Evolutionary conservation across 495 filamentous ascomycete species (phyloP).

Genomic region (Hypomontagnella submonticulosa): DNA sequence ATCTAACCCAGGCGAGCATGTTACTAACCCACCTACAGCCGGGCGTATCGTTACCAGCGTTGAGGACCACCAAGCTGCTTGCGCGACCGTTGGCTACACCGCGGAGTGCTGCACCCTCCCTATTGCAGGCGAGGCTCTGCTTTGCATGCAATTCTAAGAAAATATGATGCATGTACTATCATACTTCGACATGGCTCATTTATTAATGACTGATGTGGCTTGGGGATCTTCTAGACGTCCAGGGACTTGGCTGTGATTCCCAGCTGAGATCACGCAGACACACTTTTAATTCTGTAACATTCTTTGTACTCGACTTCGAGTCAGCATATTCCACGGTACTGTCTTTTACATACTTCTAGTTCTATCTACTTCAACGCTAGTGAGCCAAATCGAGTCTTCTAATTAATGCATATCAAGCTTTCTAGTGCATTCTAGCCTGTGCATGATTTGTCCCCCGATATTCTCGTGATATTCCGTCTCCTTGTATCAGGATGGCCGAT

Average conservation of each 20-base stretch:
- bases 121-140: slow-evolving; percentile 19
- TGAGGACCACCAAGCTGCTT: slow-evolving; percentile 19
- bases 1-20: neutral
- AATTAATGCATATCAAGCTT: too few species aligned
- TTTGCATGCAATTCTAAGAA: slow-evolving; percentile 30
- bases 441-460: too few species aligned
- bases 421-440: too few species aligned
- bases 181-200: slow-evolving; percentile 15
- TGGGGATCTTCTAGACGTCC: slow-evolving; percentile 27
- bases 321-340: slow-evolving; percentile 27
- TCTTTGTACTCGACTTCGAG: slow-evolving; percentile 28
- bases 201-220: slow-evolving; percentile 16
- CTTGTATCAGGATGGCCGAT: too few species aligned
- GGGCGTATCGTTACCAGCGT: slow-evolving; percentile 22
- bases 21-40: slow-evolving; percentile 26
- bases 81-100: slow-evolving; percentile 24
- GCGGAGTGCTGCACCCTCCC: slow-evolving; percentile 35
- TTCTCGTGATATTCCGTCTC: too few species aligned
- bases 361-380: neutral
- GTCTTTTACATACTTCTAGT: slow-evolving; percentile 33
- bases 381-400: too few species aligned
- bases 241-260: neutral
- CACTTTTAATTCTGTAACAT: slow-evolving; percentile 32
- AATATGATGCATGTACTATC: neutral
- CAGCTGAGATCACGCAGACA: slow-evolving; percentile 2